These are phyloP conservation scores for Fusarium albidum DNA, from an alignment of 2,329 filamentous ascomycete genomes.

Conservation along the genomic window DNA sequence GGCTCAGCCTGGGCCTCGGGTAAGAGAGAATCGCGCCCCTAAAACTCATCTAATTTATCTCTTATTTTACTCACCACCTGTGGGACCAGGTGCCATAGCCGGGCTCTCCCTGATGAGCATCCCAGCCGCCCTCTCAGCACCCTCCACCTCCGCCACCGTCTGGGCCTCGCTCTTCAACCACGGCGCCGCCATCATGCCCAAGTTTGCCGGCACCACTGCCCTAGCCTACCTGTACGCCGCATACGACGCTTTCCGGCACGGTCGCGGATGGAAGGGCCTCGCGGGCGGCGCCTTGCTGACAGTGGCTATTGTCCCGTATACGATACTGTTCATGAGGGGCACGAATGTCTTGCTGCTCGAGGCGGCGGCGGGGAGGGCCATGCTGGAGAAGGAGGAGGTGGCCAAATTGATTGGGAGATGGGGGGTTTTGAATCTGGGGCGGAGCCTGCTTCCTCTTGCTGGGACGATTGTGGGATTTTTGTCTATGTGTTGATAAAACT, in stretches of 20 bases:
- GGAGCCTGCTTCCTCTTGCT: slow-evolving; percentile 44
- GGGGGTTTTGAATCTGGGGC: slow-evolving; percentile 41
- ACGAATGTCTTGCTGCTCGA: slow-evolving; percentile 47
- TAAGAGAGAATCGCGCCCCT: slow-evolving; percentile 23
- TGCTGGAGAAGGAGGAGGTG: slow-evolving; percentile 32
- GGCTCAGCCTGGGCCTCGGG: slow-evolving; percentile 50
- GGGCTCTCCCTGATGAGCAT: slow-evolving; percentile 47
- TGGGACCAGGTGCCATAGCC: slow-evolving; percentile 50
- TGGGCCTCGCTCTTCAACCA: slow-evolving; percentile 50
- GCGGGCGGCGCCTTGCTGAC: slow-evolving; percentile 44
- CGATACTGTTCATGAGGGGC: slow-evolving; percentile 46
- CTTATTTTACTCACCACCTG: slow-evolving; percentile 1
- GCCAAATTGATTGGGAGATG: slow-evolving; percentile 34
- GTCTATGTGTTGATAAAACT: slow-evolving; percentile 30
- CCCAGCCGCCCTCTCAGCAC: slow-evolving; percentile 42
- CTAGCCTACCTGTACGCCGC: slow-evolving; percentile 48
- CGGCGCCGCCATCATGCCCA: slow-evolving; percentile 50
- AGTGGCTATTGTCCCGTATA: slow-evolving; percentile 52
- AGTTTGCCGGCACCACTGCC: slow-evolving; percentile 43
- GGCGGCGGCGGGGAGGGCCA: slow-evolving; percentile 35
- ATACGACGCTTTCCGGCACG: slow-evolving; percentile 42
- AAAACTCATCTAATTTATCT: no score
- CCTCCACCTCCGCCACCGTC: slow-evolving; percentile 42
- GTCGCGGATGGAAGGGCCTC: slow-evolving; percentile 46
- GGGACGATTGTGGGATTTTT: slow-evolving; percentile 39